phyloP scores from a whole-genome alignment of 164 flowering plant genomes.

The Platanus orientalis region DNA sequence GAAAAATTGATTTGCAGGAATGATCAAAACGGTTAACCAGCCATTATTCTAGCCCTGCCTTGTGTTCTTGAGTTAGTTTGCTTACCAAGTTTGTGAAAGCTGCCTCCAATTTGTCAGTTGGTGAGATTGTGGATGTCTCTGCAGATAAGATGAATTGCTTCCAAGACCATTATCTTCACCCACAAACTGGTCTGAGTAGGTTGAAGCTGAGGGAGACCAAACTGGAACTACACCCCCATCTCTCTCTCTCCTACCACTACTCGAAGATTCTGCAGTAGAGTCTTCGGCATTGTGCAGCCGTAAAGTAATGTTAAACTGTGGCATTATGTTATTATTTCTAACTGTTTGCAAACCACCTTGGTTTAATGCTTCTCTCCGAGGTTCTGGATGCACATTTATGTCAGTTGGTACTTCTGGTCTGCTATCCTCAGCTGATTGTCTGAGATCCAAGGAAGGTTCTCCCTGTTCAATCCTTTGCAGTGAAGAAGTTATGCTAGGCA shows the following conservation, averaged over 20 bases:
- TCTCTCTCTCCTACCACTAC: slow-evolving; percentile 63
- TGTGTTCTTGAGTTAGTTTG: not conserved
- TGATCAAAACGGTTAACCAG: not conserved
- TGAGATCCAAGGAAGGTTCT: slow-evolving; percentile 44
- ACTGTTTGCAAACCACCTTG: slow-evolving; percentile 23
- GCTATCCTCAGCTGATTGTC: slow-evolving; percentile 30
- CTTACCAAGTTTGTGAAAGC: slow-evolving; percentile 92
- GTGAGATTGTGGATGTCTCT: slow-evolving; percentile 78
- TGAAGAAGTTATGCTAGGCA: slow-evolving; percentile 83
- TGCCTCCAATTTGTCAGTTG: slow-evolving; percentile 67
- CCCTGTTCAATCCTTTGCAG: slow-evolving; percentile 54
- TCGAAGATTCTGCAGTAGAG: slow-evolving; percentile 76
- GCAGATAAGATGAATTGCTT: slow-evolving; percentile 62
- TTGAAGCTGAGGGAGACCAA: slow-evolving; percentile 83
- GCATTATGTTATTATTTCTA: slow-evolving; percentile 23
- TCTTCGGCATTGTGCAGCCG: slow-evolving; percentile 46
- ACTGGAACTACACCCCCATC: slow-evolving; percentile 92
- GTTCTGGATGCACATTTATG: slow-evolving; percentile 30
- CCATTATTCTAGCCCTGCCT: not conserved
- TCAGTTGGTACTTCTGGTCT: slow-evolving; percentile 80
- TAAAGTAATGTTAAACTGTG: slow-evolving; percentile 23
- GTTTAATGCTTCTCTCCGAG: slow-evolving; percentile 28
- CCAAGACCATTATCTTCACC: slow-evolving; percentile 68
- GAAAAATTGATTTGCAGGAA: not conserved
- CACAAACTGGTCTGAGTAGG: slow-evolving; percentile 57